Evolutionary conservation across 108 stramenopile species (phyloP).

Genomic region (Hondaea fermentalgiana): DNA sequence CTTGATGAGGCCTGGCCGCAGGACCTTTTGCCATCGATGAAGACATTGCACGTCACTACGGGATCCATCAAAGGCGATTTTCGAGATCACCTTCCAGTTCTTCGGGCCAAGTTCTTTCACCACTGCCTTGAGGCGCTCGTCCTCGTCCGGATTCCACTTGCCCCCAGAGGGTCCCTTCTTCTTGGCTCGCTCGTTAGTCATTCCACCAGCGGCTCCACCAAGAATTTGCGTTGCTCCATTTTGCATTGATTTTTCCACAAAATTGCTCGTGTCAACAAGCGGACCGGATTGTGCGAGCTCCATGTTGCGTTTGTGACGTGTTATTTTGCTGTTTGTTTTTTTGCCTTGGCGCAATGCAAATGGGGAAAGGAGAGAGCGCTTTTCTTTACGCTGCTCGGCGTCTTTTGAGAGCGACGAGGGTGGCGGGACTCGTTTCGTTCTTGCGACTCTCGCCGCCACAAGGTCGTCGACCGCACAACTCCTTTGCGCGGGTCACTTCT

Average conservation of each 20-base stretch:
- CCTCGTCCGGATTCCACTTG: slow-evolving; percentile 49
- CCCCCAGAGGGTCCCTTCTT: slow-evolving; percentile 20
- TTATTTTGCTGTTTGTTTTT: too few species aligned
- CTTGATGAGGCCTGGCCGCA: slow-evolving; percentile 74
- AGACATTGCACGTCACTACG: slow-evolving; percentile 68
- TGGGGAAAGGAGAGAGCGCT: too few species aligned
- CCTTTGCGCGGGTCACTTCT: too few species aligned
- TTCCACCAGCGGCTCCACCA: not conserved
- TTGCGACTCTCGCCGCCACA: too few species aligned
- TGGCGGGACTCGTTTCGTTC: too few species aligned
- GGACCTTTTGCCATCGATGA: slow-evolving; percentile 81
- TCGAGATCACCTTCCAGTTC: slow-evolving; percentile 52
- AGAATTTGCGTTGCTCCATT: not conserved
- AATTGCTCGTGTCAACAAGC: not conserved
- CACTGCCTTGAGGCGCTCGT: slow-evolving; percentile 39
- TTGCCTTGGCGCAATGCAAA: too few species aligned
- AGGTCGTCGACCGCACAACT: too few species aligned
- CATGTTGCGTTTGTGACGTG: too few species aligned
- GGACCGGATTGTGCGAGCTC: not conserved
- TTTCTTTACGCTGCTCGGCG: too few species aligned
- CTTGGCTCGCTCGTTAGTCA: not conserved
- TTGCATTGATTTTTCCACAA: not conserved
- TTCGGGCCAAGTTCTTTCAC: slow-evolving; percentile 45
- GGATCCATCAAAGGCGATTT: slow-evolving; percentile 19
- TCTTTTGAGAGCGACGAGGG: too few species aligned